Evolutionary conservation across 306 rosid species (phyloP), one percentile per base, ranked within the genome.

Genomic region (Parietaria judaica): DNA sequence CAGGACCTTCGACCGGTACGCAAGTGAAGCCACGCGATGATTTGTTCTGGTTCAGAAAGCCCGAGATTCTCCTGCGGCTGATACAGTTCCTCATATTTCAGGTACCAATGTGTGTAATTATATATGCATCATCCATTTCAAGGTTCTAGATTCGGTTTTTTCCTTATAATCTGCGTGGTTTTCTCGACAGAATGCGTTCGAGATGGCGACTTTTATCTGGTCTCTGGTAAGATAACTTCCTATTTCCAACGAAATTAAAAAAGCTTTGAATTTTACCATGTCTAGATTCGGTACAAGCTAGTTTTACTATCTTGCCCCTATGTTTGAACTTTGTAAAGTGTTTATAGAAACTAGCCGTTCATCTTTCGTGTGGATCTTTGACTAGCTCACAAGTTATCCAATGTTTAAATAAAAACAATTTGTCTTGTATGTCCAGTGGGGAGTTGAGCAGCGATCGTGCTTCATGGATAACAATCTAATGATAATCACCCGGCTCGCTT

Each of bases 11-110:
- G 43, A 76, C 75, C 23, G 66, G 78, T 58, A 82, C 72, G 56
- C 86, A 85, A 84, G 85, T 92, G 59, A 92, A 88, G 83, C 96
- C 98, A 37, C 80, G 96, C 0, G 96, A 92, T 6, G 86, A 57
- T 56, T 81, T 88, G 69, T 92, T 92, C 71, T 92, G 96, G 98
- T 92, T 88, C 64, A 82, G 88, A 38, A 92, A 83, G 72, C 96
- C 98, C 1, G 84, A 78, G 67, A 86, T 86, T 47, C 37, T 88
- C 14, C 63, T 86, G 70, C 72, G 95, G 76, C 66, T 92, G 69
- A 92, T 88, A 81, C 98, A 92, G 51, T 92, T 92, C 80, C 89
- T 92, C 73, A 82, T 86, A 75, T 92, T 92, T 88, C 96, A 92
- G 95, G 96, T 88, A 14, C 48, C 54, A 49, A 39, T 37, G 12